Conservation (phyloP, 257 asterid species). For the Forsythia suspensa region DNA sequence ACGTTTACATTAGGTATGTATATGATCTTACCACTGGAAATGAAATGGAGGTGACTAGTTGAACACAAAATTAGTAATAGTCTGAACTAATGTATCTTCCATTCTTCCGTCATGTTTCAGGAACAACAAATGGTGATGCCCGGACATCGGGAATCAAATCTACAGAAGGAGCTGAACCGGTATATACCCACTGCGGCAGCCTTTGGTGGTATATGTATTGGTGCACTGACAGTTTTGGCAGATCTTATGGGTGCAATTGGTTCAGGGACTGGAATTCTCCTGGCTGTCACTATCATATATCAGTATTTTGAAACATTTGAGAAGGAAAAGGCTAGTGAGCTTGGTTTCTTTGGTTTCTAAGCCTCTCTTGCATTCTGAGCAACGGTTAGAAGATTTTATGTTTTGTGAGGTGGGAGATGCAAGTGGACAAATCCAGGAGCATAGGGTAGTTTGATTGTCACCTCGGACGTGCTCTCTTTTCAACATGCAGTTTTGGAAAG, state of each 20-base stretch:
- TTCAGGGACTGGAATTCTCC: constrained; percentile 84
- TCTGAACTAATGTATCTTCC: not conserved
- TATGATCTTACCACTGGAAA: not conserved
- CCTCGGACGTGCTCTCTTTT: not conserved
- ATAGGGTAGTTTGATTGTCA: not conserved
- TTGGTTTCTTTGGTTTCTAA: constrained; percentile 87
- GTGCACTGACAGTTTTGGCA: constrained; percentile 82
- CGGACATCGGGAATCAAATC: constrained; percentile 82
- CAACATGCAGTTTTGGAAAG: not conserved
- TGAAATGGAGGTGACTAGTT: not conserved
- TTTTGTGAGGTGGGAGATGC: constrained; percentile 36
- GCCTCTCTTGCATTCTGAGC: constrained; percentile 7
- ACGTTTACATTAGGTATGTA: too few relatives aligned
- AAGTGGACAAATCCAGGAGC: not conserved
- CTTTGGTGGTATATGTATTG: constrained; percentile 91
- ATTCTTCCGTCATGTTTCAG: constrained; percentile 29
- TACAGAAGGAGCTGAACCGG: constrained; percentile 86
- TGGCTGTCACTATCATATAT: constrained; percentile 84
- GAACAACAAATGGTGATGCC: constrained; percentile 99
- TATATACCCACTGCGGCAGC: constrained; percentile 96
- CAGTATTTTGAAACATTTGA: constrained; percentile 92
- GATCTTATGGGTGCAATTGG: constrained; percentile 97
- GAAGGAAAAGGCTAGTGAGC: constrained; percentile 89
- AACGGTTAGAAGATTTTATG: constrained; percentile 13
- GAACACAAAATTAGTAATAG: too few relatives aligned